Conservation (phyloP, 2,329 filamentous ascomycete genomes). For the Aureobasidium namibiae region DNA sequence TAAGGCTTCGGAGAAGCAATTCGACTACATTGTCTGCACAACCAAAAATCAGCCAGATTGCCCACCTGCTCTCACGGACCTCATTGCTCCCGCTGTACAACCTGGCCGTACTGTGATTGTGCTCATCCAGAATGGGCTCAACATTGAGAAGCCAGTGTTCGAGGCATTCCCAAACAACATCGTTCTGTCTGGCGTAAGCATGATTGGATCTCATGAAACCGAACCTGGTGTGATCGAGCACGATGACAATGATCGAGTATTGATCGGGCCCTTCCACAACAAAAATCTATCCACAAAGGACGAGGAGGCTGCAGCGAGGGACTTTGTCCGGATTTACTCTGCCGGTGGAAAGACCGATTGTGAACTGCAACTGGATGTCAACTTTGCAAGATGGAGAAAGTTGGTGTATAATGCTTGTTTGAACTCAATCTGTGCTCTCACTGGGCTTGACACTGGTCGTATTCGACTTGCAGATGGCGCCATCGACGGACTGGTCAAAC, state of each 20-base stretch:
- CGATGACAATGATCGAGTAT: conserved; percentile 40
- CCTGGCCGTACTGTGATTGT: conserved; percentile 42
- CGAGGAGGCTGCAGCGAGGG: conserved; percentile 28
- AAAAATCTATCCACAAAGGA: conserved; percentile 23
- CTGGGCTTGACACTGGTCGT: conserved; percentile 40
- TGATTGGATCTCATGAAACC: conserved; percentile 42
- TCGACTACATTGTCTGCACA: conserved; percentile 46
- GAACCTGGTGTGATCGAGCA: conserved; percentile 42
- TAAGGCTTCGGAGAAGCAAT: conserved; percentile 32
- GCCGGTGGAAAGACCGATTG: conserved; percentile 36
- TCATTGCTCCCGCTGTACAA: conserved; percentile 44
- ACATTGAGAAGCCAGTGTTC: conserved; percentile 49
- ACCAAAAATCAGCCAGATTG: conserved; percentile 51
- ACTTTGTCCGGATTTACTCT: conserved; percentile 40
- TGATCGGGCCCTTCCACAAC: conserved; percentile 41
- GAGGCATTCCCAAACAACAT: conserved; percentile 41
- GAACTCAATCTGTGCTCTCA: conserved; percentile 45
- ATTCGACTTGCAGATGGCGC: conserved; percentile 28
- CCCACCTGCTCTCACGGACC: conserved; percentile 36
- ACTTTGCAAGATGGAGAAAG: conserved; percentile 37
- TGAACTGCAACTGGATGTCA: conserved; percentile 32
- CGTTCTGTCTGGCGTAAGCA: conserved; percentile 43
- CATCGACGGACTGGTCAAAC: conserved; percentile 38
- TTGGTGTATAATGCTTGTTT: conserved; percentile 41
- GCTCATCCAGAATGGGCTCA: conserved; percentile 51